A percentile compares a stretch with the other conserved stretches of the same genome.
Conservation (phyloP, 2,329 filamentous ascomycete genomes). For the Pyrenophora graminea region DNA sequence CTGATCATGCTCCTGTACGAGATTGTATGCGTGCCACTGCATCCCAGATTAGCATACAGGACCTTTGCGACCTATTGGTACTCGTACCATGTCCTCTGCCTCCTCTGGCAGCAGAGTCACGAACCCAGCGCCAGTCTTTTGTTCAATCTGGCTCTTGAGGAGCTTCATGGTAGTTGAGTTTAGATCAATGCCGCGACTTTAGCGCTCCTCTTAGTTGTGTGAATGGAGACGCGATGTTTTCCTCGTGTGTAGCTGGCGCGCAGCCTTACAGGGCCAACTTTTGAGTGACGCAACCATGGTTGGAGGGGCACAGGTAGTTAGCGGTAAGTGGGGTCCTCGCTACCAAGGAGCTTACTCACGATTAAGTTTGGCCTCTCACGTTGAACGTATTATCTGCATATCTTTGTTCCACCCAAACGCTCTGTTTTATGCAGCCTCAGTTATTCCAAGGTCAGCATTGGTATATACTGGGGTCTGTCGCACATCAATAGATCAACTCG, state of each 20-base stretch:
- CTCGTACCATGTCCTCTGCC: constrained; percentile 71
- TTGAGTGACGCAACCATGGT: constrained; percentile 18
- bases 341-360: neutral
- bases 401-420: neutral
- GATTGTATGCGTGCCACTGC: constrained; percentile 76
- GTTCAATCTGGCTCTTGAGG: constrained; percentile 68
- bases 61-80: neutral
- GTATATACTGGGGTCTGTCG: neutral
- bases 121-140: constrained; percentile 64
- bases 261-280: neutral
- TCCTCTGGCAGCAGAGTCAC: constrained; percentile 72
- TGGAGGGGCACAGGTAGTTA: constrained; percentile 10
- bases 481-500: neutral
- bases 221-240: neutral
- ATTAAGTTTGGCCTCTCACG: neutral
- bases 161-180: constrained; percentile 59
- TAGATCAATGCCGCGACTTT: neutral
- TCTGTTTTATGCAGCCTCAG: neutral
- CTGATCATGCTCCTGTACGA: constrained; percentile 68
- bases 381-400: neutral
- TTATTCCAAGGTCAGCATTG: neutral
- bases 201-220: neutral
- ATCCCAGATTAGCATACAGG: neutral
- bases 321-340: neutral
- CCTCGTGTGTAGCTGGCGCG: neutral